These are phyloP conservation scores for Mycena capillaripes DNA, from an alignment of 768 basidiomycete genomes.

Conservation along the genomic window DNA sequence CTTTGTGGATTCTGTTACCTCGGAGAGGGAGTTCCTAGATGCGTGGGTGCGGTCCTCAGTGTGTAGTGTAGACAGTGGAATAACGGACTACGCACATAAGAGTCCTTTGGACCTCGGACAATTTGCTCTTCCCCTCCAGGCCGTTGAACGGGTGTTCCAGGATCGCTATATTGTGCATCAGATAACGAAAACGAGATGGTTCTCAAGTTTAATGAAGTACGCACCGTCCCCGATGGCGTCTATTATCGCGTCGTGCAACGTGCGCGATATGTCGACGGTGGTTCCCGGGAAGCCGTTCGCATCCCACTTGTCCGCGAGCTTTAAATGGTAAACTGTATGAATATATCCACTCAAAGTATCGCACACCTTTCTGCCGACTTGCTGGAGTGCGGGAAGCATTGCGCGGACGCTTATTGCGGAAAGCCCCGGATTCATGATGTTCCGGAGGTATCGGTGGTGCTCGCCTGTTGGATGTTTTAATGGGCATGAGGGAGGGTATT, in stretches of 20 bases:
- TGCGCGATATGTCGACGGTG: not conserved
- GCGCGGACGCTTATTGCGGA: not conserved
- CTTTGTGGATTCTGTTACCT: not conserved
- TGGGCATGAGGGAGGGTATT: not conserved
- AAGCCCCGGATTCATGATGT: too few relatives aligned
- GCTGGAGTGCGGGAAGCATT: not conserved
- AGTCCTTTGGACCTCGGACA: not conserved
- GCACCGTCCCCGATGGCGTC: constrained; percentile 10
- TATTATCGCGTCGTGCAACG: not conserved
- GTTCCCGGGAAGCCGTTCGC: not conserved
- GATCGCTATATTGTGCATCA: not conserved
- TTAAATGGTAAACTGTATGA: too few relatives aligned
- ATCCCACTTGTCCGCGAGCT: constrained; percentile 18
- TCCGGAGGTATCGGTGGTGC: not conserved
- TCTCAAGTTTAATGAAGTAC: not conserved
- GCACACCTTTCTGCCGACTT: not conserved
- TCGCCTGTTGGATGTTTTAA: not conserved
- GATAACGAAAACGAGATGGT: not conserved
- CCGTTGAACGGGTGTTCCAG: constrained; percentile 1
- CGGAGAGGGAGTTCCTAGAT: not conserved
- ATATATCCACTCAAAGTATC: not conserved
- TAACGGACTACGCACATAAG: not conserved
- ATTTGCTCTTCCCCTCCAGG: not conserved
- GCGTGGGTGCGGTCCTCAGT: not conserved
- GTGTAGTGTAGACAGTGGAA: not conserved